phyloP scores from a whole-genome alignment of 2,329 filamentous ascomycete genomes.

The Aureobasidium lini region DNA sequence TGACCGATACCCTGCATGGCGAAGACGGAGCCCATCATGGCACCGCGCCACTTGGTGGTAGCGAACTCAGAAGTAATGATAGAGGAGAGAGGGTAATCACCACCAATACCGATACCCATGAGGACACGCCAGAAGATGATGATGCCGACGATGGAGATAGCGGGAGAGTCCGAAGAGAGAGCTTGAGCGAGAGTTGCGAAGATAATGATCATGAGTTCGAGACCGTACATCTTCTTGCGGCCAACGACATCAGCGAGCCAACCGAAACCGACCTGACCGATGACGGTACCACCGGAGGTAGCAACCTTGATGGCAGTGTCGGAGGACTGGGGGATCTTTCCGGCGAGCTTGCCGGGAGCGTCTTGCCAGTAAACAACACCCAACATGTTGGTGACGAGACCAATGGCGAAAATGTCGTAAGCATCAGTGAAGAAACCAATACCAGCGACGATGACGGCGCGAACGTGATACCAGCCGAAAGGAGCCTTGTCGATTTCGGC shows the following conservation, averaged over 20 bases:
- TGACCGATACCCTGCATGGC: slow-evolving; percentile 84
- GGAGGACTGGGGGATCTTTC: slow-evolving; percentile 55
- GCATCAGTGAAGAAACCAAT: slow-evolving; percentile 87
- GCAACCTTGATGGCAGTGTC: slow-evolving; percentile 82
- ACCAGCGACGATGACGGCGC: slow-evolving; percentile 68
- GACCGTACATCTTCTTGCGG: slow-evolving; percentile 76
- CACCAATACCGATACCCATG: slow-evolving; percentile 73
- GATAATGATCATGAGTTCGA: slow-evolving; percentile 74
- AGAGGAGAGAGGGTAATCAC: slow-evolving; percentile 71
- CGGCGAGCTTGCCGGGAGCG: slow-evolving; percentile 26
- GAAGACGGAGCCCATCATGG: slow-evolving; percentile 82
- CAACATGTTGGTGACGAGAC: slow-evolving; percentile 65
- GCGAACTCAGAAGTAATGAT: slow-evolving; percentile 86
- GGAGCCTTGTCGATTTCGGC: slow-evolving; percentile 75
- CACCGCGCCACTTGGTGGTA: slow-evolving; percentile 75
- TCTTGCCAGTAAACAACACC: slow-evolving; percentile 67
- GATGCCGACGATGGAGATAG: slow-evolving; percentile 55
- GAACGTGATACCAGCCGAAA: slow-evolving; percentile 78
- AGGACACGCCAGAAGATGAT: slow-evolving; percentile 77
- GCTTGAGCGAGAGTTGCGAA: slow-evolving; percentile 68
- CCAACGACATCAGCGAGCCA: slow-evolving; percentile 70
- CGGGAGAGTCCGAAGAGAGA: slow-evolving; percentile 54
- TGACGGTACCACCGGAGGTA: slow-evolving; percentile 73
- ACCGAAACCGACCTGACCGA: slow-evolving; percentile 76
- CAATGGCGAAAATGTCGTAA: slow-evolving; percentile 70